Percentiles rank a stretch among this genome's conserved stretches.
Evolutionary conservation across 192 early-diverging fungal genomes (phyloP).

Genomic region (Allomyces macrogynus): DNA sequence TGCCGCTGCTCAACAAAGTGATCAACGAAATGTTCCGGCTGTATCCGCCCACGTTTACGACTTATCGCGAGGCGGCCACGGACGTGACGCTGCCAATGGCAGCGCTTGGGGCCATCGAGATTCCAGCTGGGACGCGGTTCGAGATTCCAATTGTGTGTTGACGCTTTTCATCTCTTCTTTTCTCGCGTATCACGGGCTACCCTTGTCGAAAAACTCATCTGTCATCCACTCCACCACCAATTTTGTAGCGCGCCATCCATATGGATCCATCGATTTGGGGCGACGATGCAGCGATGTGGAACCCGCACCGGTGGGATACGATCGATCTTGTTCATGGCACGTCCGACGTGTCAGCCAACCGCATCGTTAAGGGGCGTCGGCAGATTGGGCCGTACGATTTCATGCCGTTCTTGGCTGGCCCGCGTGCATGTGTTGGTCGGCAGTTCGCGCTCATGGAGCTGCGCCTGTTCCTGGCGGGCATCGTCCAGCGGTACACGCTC

Average conservation of each 20-base stretch:
- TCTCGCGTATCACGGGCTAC: no score
- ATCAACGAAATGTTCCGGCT: not conserved
- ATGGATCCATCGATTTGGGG: not conserved
- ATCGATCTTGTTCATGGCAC: not conserved
- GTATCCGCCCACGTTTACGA: not conserved
- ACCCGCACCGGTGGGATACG: not conserved
- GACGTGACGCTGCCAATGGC: not conserved
- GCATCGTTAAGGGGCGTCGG: no score
- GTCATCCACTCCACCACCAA: no score
- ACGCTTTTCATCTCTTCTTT: no score
- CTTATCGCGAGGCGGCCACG: not conserved
- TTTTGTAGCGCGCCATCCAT: not conserved
- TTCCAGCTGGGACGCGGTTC: not conserved
- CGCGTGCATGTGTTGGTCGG: not conserved
- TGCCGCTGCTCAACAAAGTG: not conserved
- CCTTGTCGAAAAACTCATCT: no score
- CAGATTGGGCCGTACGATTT: not conserved
- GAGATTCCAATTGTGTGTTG: not conserved
- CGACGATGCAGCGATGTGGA: not conserved
- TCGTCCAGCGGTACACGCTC: no score
- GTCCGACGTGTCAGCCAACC: not conserved
- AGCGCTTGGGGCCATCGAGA: not conserved
- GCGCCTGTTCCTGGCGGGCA: not conserved
- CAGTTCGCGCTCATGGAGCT: not conserved
- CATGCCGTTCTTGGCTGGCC: not conserved